Conservation (phyloP, 345 rosid genomes). For the Eucalyptus regnans region DNA sequence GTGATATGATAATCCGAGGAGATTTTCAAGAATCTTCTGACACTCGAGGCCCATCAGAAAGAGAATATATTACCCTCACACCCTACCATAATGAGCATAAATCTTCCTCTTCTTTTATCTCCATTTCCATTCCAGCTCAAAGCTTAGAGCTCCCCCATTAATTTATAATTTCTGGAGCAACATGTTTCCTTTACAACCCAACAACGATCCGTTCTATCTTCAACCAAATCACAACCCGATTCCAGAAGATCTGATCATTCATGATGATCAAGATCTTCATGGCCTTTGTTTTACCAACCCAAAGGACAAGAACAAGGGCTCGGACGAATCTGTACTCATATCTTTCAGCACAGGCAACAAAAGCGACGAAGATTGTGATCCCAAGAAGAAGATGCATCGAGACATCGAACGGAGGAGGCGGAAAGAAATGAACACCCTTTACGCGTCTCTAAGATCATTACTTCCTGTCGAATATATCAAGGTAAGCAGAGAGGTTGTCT, state of each 20-base stretch:
- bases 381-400: conserved; percentile 57
- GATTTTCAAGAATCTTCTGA: neutral
- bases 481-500: conserved; percentile 13
- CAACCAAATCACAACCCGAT: neutral
- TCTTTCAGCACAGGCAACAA: neutral
- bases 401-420: conserved; percentile 66
- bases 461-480: conserved; percentile 65
- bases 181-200: neutral
- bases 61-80: neutral
- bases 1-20: neutral
- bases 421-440: conserved; percentile 66
- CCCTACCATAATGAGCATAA: neutral
- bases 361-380: neutral
- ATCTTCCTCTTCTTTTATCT: neutral
- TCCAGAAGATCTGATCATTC: neutral
- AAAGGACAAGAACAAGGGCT: neutral
- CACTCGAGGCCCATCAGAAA: neutral
- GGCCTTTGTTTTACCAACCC: neutral
- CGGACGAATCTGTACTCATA: neutral
- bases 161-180: neutral
- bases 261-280: neutral
- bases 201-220: neutral
- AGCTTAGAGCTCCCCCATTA: neutral
- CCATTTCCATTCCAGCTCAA: neutral
- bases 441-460: conserved; percentile 44